phyloP scores from a whole-genome alignment of 2,329 filamentous ascomycete genomes.

The Penicillium sp. region DNA sequence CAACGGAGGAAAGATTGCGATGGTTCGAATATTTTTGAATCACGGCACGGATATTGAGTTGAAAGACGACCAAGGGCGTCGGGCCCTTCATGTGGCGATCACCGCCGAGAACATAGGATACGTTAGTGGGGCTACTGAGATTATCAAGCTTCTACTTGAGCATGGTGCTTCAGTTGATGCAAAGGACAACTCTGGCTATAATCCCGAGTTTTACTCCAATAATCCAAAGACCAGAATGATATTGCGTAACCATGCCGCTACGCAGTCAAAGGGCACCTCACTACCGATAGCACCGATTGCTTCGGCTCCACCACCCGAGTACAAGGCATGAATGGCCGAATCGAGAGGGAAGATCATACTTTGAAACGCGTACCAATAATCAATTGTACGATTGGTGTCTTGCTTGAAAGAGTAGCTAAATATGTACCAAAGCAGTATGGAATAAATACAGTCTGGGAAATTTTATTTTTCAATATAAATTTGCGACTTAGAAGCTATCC shows the following conservation, averaged over 20 bases:
- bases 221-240: not conserved
- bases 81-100: not conserved
- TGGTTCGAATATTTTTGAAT: not conserved
- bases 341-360: not conserved
- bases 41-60: not conserved
- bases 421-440: not conserved
- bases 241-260: not conserved
- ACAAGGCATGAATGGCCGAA: not conserved
- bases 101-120: not conserved
- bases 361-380: not conserved
- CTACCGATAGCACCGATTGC: not conserved
- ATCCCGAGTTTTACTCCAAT: not conserved
- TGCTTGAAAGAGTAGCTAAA: not conserved
- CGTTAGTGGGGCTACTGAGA: not conserved
- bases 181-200: not conserved
- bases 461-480: not conserved
- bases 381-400: no score
- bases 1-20: not conserved
- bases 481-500: not conserved
- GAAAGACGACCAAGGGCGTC: not conserved
- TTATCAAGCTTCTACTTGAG: not conserved
- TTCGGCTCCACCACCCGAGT: not conserved
- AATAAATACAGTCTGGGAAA: not conserved
- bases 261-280: not conserved
- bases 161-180: not conserved